Evolutionary conservation across 106 monocot species (phyloP).

Genomic region (Dendrobium chrysotoxum): DNA sequence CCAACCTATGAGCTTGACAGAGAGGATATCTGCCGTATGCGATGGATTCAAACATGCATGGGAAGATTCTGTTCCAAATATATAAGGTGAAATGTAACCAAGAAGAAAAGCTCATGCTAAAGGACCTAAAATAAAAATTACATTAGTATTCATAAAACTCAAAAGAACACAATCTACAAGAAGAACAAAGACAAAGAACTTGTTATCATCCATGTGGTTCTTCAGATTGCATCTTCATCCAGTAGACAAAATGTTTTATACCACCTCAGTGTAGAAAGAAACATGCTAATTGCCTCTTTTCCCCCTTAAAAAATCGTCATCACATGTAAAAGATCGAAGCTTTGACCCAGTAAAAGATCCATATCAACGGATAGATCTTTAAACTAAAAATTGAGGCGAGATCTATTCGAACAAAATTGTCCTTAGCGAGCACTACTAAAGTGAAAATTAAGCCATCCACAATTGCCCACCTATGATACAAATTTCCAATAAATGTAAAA

Average conservation of each 20-base stretch:
- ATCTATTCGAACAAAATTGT: background rate
- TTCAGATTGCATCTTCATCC: background rate
- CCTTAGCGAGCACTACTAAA: background rate
- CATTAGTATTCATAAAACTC: background rate
- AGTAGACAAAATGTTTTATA: background rate
- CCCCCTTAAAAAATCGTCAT: background rate
- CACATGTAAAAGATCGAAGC: background rate
- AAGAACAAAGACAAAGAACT: background rate
- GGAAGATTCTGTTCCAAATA: background rate
- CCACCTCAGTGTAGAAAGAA: background rate
- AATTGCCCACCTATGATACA: background rate
- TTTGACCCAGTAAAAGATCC: background rate
- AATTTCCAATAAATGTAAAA: background rate
- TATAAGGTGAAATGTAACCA: background rate
- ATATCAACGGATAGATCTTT: background rate
- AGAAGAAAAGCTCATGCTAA: background rate
- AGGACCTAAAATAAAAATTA: background rate
- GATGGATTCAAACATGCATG: background rate
- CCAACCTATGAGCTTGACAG: background rate
- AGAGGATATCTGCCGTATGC: background rate
- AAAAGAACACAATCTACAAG: background rate
- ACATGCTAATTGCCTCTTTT: background rate
- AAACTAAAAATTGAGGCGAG: background rate
- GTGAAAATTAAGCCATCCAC: background rate
- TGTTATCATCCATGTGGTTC: background rate